These are phyloP conservation scores for Chytriomyces sp. DNA, from an alignment of 192 early-diverging fungal species.

Conservation along the genomic window DNA sequence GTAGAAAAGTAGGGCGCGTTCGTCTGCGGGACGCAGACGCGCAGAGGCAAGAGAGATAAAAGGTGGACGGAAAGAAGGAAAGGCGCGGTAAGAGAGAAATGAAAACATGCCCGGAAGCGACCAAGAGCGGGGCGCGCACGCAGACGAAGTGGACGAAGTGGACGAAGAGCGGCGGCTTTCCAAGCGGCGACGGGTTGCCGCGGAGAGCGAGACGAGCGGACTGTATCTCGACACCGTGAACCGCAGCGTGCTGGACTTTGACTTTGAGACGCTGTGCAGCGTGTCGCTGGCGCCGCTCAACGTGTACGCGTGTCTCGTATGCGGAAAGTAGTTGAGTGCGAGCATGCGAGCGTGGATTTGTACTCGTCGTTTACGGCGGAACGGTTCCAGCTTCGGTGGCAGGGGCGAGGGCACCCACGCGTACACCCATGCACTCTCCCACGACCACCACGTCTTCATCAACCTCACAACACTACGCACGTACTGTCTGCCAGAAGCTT, in stretches of 20 bases:
- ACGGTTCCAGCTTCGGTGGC: slow-evolving; percentile 48
- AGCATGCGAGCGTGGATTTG: slow-evolving; percentile 72
- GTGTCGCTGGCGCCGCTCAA: slow-evolving; percentile 92
- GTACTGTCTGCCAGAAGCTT: slow-evolving; percentile 92
- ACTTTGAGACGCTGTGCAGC: slow-evolving; percentile 97
- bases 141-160: too few species aligned
- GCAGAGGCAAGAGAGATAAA: too few species aligned
- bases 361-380: neutral
- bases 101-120: too few species aligned
- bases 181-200: too few species aligned
- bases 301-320: slow-evolving; percentile 94
- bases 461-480: slow-evolving; percentile 84
- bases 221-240: slow-evolving; percentile 87
- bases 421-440: slow-evolving; percentile 93
- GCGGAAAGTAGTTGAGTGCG: slow-evolving; percentile 70
- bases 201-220: too few species aligned
- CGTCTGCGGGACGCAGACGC: too few species aligned
- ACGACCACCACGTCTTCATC: slow-evolving; percentile 95
- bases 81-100: too few species aligned
- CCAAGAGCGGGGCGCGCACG: too few species aligned
- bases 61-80: too few species aligned
- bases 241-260: slow-evolving; percentile 89
- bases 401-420: slow-evolving; percentile 89
- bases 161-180: too few species aligned
- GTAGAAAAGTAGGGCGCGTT: too few species aligned